These are phyloP conservation scores for Didymella exigua DNA, from an alignment of 2,329 filamentous ascomycete species.

Conservation along the genomic window DNA sequence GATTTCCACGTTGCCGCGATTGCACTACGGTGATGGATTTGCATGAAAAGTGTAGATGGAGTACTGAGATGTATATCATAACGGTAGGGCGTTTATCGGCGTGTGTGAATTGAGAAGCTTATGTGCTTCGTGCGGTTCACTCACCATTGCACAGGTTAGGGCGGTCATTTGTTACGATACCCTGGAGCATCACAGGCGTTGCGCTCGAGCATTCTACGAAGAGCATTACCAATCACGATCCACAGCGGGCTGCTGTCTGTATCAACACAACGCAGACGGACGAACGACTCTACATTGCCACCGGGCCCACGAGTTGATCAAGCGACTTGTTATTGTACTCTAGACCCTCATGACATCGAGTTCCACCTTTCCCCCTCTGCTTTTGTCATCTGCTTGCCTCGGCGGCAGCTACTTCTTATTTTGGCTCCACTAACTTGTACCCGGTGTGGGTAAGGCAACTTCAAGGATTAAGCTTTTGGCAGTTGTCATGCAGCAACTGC, in stretches of 20 bases:
- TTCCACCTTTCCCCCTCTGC: slow-evolving; percentile 19
- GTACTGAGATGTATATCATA: background rate
- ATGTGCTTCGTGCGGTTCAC: slow-evolving; percentile 19
- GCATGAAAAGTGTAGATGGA: background rate
- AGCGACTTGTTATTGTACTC: slow-evolving; percentile 22
- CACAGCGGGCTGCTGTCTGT: slow-evolving; percentile 17
- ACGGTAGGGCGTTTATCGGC: slow-evolving; percentile 16
- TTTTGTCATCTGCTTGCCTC: slow-evolving; percentile 8
- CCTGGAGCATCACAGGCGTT: slow-evolving; percentile 15
- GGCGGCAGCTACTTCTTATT: background rate
- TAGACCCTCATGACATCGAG: slow-evolving; percentile 28
- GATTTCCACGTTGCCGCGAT: background rate
- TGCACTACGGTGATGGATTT: background rate
- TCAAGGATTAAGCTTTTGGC: background rate
- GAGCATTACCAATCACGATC: slow-evolving; percentile 14
- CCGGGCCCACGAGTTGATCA: slow-evolving; percentile 2
- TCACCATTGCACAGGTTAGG: slow-evolving; percentile 22
- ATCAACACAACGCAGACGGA: slow-evolving; percentile 18
- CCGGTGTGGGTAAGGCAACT: slow-evolving; percentile 36
- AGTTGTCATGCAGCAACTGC: slow-evolving; percentile 14
- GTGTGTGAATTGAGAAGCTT: slow-evolving; percentile 22
- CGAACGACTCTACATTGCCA: slow-evolving; percentile 3
- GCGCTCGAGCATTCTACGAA: slow-evolving; percentile 18
- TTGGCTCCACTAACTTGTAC: slow-evolving; percentile 22
- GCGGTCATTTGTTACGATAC: slow-evolving; percentile 8